Base-by-base conservation (phyloP, 345 rosid genomes). In the Citrus maxima region DNA sequence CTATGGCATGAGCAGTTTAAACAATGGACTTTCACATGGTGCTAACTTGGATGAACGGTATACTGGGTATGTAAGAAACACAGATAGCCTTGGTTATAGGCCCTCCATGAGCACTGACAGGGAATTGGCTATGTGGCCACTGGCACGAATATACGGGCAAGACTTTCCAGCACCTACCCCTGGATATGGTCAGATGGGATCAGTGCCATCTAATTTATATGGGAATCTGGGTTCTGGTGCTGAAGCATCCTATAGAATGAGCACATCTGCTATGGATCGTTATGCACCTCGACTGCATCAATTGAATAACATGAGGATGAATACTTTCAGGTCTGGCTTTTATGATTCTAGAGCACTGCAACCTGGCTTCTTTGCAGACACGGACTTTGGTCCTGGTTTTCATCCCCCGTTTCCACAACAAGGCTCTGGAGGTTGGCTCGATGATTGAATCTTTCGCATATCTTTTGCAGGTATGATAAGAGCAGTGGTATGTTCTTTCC, bases 221-320 rank as follows among this genome's bases (percentile, higher is more conserved):
- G 80, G 83, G 37, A 84, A 38, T 25, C 38, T 58, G 13, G 82
- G 81, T 42, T 74, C 85, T 5, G 28, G 71, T 61, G 32, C 83
- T 1, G 82, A 80, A 38, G 37, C 85, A 4, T 67, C 87, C 12
- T 80, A 79, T 60, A 84, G 82, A 79, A 82, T 76, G 80, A 83
- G 80, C 74, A 34, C 84, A 65, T 88, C 92, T 10, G 74, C 87
- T 3, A 84, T 84, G 85, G 93, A 90, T 74, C 87, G 89, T 6
- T 93, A 93, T 80, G 87, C 90, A 2, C 89, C 95, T 16, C 88
- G 80, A 12, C 78, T 92, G 38, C 90, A 90, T 83, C 97, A 85
- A 71, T 58, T 89, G 80, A 90, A 90, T 81, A 82, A 82, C 67
- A 27, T 78, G 30, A 88, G 89, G 85, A 83, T 84, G 79, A 77